Base-by-base conservation (phyloP, 768 basidiomycete species). In the Hygrocybe punicea region DNA sequence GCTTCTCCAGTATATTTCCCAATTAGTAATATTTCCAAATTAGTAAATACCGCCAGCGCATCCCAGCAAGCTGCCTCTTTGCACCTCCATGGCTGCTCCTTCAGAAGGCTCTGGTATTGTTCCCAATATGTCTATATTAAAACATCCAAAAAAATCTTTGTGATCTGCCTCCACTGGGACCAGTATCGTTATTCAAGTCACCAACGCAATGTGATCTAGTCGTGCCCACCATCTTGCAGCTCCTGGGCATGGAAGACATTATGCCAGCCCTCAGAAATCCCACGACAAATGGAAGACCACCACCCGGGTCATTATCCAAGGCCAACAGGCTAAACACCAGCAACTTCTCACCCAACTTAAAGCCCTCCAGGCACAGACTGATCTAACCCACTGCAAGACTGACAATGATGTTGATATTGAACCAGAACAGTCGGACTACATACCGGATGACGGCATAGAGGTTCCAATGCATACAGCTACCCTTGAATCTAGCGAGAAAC, bases 231-330 rank as follows among this genome's bases (percentile, higher is more conserved):
- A 56, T n/a, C 42, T 10, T 23, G 14, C 46, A 7, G 21, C 33
- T 19, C 33, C 46, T 35, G 55, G 55, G 10, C 13, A 50, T n/a
- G 55, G 55, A 7, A 46, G 48, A 48, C 55, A 56, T 21, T 56
- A 33, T 23, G 10, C 55, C 45, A 56, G 55, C 35, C 55, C 55
- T 13, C 44, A 49, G 25, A 47, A 49, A 23, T 45, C 44, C 16
- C 55, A 45, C 13, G 24, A 48, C 35, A 51, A 51, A 23, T 7
- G n/a, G 35, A 33, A 51, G 16, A 51, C 33, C 10, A 25, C 46
- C 14, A 49, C 34, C 19, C 29, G 14, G n/a, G 46, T 56, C 36
- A n/a, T 33, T 17, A 24, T 47, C 21, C 46, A 17, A 19, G 35
- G 45, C 24, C 25, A 47, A 45, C 23, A 47, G 6, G 10, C 14